A percentile compares a stretch with the other conserved stretches of the same genome.
These are phyloP conservation scores for Pichia sp. DNA, from an alignment of 1,139 yeast genomes.

Conservation along the genomic window DNA sequence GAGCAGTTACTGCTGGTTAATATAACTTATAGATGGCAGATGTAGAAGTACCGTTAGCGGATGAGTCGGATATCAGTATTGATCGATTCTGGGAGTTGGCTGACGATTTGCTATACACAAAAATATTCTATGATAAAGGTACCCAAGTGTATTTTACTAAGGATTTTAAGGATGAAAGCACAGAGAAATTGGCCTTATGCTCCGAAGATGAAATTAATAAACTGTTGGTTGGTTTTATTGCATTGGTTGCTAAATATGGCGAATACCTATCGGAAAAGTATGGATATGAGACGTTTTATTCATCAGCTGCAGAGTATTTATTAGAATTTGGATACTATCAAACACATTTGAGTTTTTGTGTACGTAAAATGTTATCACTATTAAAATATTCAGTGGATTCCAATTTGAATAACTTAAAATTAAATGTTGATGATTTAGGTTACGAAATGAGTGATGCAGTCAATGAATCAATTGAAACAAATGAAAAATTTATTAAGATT, in stretches of 20 bases:
- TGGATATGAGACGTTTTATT: constrained; percentile 24
- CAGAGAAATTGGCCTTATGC: not conserved
- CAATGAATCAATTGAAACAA: constrained; percentile 17
- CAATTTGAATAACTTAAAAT: constrained; percentile 33
- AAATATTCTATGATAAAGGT: constrained; percentile 21
- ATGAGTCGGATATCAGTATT: constrained; percentile 17
- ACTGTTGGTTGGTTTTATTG: constrained; percentile 27
- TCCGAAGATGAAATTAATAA: constrained; percentile 28
- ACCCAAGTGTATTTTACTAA: constrained; percentile 20
- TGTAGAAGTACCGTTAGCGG: not conserved
- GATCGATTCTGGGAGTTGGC: constrained; percentile 28
- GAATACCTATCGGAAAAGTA: constrained; percentile 17
- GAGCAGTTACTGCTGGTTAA: not conserved
- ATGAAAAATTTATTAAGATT: constrained; percentile 26
- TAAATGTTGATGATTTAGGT: constrained; percentile 27
- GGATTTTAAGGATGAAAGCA: constrained; percentile 4
- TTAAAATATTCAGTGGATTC: constrained; percentile 33
- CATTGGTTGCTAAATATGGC: constrained; percentile 26
- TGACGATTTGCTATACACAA: constrained; percentile 25
- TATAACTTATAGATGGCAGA: not conserved
- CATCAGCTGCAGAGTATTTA: constrained; percentile 24
- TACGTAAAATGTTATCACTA: constrained; percentile 41
- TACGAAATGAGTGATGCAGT: constrained; percentile 18
- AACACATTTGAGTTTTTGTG: constrained; percentile 35
- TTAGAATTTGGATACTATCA: constrained; percentile 33